Base-by-base conservation (phyloP, 768 basidiomycete species). In the Phaffia australis region DNA sequence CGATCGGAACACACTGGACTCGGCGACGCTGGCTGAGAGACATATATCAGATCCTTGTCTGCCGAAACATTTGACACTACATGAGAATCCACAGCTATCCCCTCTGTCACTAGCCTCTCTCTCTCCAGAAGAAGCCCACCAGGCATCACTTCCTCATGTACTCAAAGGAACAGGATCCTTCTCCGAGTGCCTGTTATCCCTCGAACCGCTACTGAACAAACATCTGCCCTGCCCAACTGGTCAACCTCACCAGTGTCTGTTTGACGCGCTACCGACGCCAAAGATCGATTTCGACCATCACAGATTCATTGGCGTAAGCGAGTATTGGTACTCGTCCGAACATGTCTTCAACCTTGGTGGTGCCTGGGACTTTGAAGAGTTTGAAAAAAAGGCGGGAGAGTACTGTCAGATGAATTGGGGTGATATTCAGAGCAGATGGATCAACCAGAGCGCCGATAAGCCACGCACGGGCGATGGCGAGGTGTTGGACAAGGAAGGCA, bases 311-410 rank as follows among this genome's bases (percentile, higher is more conserved):
- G 95, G 95, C 3, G 86, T 99, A 49, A 93, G 90, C 18, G 95
- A 99, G 76, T 99, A 98, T 75, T 99, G 94, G 94, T 98, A 97
- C 77, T 97, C 94, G 29, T 90, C 92, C 14, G 92, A 99, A 72
- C 92, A 98, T 75, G 87, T 97, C 57, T 62, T 63, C 46, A 89
- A 89, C 1, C 81, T 97, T 2, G 93, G 92, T 25, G 95, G 95
- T 2, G 82, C 91, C 25, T 99, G 97, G 79, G 88, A 98, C 75
- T 94, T 89, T 74, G 88, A 91, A 30, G 87, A 94, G 75, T 99
- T 94, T 76, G 94, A 98, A 75, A 86, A 87, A 52, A 90, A 90
- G 19, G 95, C 95, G 19, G 82, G 85, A 7, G 79, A 85, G 30
- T 99, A 90, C 74, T 99, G 95, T 71, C 79, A 79, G 0, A 81